Conservation (phyloP, 192 early-diverging fungal species). For the Gryganskiella cystojenkinii region DNA sequence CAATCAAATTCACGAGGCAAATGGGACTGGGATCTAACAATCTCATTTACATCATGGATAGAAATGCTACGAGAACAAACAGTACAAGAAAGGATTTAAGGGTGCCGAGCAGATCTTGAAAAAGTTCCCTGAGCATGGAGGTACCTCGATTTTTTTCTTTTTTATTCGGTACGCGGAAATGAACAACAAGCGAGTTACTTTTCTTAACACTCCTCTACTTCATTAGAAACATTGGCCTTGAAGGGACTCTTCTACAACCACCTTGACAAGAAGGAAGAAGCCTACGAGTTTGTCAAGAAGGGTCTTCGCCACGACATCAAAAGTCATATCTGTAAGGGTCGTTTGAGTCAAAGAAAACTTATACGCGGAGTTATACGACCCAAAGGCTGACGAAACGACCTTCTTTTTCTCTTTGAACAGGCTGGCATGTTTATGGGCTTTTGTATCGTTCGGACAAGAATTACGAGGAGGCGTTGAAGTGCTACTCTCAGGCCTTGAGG, state of each 20-base stretch:
- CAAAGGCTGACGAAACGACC: neutral
- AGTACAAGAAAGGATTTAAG: constrained; percentile 97
- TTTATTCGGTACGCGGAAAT: neutral
- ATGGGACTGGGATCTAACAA: neutral
- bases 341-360: neutral
- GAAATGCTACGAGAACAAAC: constrained; percentile 95
- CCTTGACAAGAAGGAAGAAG: constrained; percentile 93
- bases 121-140: constrained; percentile 93
- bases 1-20: neutral
- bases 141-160: constrained; percentile 47
- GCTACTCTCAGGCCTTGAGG: constrained; percentile 89
- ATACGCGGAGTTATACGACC: no score
- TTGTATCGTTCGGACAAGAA: constrained; percentile 92
- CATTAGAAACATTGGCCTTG: constrained; percentile 90
- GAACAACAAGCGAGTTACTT: no score
- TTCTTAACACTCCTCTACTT: no score
- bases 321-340: constrained; percentile 85
- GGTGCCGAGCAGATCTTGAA: constrained; percentile 91
- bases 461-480: constrained; percentile 91
- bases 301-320: constrained; percentile 83
- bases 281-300: constrained; percentile 85
- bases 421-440: constrained; percentile 98
- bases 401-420: constrained; percentile 48
- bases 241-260: constrained; percentile 93
- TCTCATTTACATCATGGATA: constrained; percentile 26